Evolutionary conservation across 306 rosid genomes (phyloP), one percentile per base, ranked within the genome.

Genomic region (Prunus persica): DNA sequence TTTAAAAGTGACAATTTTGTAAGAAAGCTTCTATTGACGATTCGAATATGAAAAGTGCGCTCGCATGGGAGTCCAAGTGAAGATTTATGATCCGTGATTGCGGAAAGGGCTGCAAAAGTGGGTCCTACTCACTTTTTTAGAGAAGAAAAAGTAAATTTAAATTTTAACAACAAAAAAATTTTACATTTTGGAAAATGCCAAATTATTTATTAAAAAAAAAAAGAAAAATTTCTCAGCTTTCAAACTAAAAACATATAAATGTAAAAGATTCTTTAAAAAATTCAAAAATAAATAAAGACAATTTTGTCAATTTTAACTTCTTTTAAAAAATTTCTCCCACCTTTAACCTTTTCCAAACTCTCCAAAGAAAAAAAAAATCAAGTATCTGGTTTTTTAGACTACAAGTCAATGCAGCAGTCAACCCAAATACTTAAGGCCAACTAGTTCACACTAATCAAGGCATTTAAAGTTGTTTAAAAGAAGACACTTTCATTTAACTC

Each of bases 41-140:
- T 5, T 34, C 38, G 38, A 34, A 34, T 5, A 34, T 5, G 38
- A 34, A 1, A 34, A 34, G 38, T 34, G 1, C 38, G 2, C 7
- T 34, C 7, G 1, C 4, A 0, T 1, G 8, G 0, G 41, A 2
- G 8, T 34, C 41, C 0, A 34, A 6, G 6, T 5, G 41, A 34
- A 6, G 41, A 34, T 34, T 34, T 34, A 34, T 5, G 47, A 72
- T 55, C 54, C 28, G 51, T 61, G 38, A 62, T 74, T 6, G 22
- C 7, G 11, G 28, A 47, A 30, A 47, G 9, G 54, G 25, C 22
- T 72, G 3, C 34, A 9, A 20, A 24, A 24, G 16, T 18, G 57
- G 43, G 34, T 52, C 43, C 49, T 28, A 22, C 24, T 8, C 65
- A 30, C 5, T 5, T 30, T 64, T 76, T 24, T 24, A 24, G 25